Evolutionary conservation across 257 asterid genomes (phyloP).

Genomic region (Solanum tarapatanum): DNA sequence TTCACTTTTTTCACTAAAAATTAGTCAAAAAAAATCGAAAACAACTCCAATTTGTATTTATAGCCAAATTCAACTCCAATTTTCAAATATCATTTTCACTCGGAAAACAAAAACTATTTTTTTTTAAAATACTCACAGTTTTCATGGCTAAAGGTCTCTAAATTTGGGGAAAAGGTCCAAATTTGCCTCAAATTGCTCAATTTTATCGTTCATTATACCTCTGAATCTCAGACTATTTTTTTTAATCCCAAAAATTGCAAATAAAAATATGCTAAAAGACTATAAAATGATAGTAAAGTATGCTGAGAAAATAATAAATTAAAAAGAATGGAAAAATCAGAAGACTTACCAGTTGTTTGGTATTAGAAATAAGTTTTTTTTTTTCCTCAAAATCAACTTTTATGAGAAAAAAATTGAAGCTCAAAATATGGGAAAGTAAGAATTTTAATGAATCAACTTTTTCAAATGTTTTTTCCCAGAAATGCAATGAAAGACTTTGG

Average conservation of each 20-base stretch:
- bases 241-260: not conserved
- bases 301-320: not conserved
- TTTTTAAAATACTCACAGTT: not conserved
- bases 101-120: too few relatives aligned
- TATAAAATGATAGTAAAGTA: not conserved
- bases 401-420: not conserved
- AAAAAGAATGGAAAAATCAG: not conserved
- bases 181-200: not conserved
- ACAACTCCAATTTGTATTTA: not conserved
- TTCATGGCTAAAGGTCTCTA: not conserved
- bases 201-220: not conserved
- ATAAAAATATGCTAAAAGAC: not conserved
- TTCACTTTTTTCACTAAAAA: not conserved
- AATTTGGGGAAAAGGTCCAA: not conserved
- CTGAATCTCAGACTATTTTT: not conserved
- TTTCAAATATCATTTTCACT: not conserved
- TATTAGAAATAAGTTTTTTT: not conserved
- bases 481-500: not conserved
- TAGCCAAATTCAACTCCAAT: not conserved
- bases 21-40: too few relatives aligned
- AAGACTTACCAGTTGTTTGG: not conserved
- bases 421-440: not conserved
- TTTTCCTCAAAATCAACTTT: not conserved
- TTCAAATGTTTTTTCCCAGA: not conserved
- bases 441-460: not conserved